Conservation (phyloP, 768 basidiomycete genomes). For the Clavaria fumosa region DNA sequence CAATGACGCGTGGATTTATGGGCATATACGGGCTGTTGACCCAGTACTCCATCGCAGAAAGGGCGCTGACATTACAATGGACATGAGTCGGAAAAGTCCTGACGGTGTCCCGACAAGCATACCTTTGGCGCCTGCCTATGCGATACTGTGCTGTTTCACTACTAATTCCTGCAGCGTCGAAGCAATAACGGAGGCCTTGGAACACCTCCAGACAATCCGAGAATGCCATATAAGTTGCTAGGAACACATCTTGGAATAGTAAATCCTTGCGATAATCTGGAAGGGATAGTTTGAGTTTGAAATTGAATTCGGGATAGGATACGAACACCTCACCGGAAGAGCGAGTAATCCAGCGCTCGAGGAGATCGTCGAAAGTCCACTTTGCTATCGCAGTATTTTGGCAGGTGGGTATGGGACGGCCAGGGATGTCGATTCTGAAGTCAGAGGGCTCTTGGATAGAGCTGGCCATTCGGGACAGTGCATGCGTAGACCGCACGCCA, state of each 20-base stretch:
- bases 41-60: constrained; percentile 6
- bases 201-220: constrained; percentile 1
- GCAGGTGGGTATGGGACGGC: not conserved
- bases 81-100: no score
- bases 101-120: no score
- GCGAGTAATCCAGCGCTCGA: constrained; percentile 4
- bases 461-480: not conserved
- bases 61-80: constrained; percentile 1
- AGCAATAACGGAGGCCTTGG: constrained; percentile 1
- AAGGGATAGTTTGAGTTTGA: no score
- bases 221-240: constrained; percentile 3
- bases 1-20: not conserved
- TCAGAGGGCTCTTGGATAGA: not conserved
- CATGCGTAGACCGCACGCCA: no score
- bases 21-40: constrained; percentile 2
- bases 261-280: constrained; percentile 3
- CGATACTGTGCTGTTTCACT: not conserved
- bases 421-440: constrained; percentile 1
- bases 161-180: not conserved
- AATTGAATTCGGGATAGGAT: no score
- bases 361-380: constrained; percentile 5
- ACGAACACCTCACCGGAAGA: not conserved
- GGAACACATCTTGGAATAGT: constrained; percentile 6
- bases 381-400: not conserved
- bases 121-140: constrained; percentile 5